Percentiles rank a stretch among this genome's conserved stretches.
Evolutionary conservation across 1,284 basidiomycete species (phyloP).

Genomic region (Tilletia setariae): DNA sequence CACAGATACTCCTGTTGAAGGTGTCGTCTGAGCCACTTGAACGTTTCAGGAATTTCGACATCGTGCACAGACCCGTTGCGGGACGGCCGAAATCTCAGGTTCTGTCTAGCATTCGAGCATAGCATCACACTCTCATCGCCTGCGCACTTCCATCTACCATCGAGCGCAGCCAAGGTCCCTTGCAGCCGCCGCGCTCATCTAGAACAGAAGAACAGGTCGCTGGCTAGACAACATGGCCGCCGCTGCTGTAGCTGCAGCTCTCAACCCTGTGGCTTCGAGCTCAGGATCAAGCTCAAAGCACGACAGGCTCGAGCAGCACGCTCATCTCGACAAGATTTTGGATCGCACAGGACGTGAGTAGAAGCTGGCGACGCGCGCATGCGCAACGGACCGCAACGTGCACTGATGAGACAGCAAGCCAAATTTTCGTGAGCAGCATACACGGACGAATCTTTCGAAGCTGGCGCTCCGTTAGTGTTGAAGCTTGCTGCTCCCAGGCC

Average conservation of each 20-base stretch:
- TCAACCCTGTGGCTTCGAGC: too few relatives aligned
- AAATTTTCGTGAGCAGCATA: slow-evolving; percentile 18
- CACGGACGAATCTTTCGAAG: slow-evolving; percentile 38
- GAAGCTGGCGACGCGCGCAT: not conserved
- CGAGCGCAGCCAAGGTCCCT: too few relatives aligned
- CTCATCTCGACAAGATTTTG: slow-evolving; percentile 64
- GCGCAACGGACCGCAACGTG: too few relatives aligned
- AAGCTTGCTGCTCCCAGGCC: not conserved
- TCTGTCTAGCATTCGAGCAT: too few relatives aligned
- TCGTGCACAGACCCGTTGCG: not conserved
- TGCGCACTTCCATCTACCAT: too few relatives aligned
- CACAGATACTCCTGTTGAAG: not conserved
- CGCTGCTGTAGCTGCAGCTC: too few relatives aligned
- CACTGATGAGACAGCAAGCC: not conserved
- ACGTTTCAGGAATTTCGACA: not conserved
- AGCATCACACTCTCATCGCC: too few relatives aligned
- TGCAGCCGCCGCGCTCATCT: too few relatives aligned
- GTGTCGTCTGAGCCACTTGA: not conserved
- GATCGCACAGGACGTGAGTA: slow-evolving; percentile 65
- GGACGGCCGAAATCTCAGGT: too few relatives aligned
- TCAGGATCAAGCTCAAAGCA: too few relatives aligned
- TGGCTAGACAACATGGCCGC: too few relatives aligned
- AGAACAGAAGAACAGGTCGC: too few relatives aligned
- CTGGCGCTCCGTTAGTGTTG: slow-evolving; percentile 25
- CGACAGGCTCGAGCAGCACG: slow-evolving; percentile 17